Conservation (phyloP, 495 filamentous ascomycete genomes). For the Trichoderma virens region DNA sequence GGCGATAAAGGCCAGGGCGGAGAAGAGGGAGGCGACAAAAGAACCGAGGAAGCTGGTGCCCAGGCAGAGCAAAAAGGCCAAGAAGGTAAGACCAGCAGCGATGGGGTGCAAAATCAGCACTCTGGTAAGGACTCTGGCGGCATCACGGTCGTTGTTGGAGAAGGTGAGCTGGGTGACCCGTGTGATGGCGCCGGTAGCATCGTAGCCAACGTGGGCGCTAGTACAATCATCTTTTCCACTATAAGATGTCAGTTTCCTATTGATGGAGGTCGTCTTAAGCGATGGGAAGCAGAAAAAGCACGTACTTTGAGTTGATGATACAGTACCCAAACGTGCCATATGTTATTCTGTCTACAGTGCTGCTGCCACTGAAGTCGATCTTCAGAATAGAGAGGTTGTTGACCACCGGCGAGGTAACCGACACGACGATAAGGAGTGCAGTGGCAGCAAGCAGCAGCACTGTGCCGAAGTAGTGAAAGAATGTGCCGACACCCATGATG, state of each 20-base stretch:
- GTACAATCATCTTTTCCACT: conserved; percentile 31
- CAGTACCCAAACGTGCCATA: conserved; percentile 57
- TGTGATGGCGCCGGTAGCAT: conserved; percentile 36
- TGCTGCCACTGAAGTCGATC: conserved; percentile 33
- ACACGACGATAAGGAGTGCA: conserved; percentile 48
- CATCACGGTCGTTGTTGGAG: conserved; percentile 34
- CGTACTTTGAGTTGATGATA: conserved; percentile 18
- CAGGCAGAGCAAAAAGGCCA: conserved; percentile 48
- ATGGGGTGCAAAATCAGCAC: conserved; percentile 56
- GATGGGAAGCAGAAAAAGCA: neutral
- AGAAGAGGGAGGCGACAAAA: conserved; percentile 39
- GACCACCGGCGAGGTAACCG: conserved; percentile 51
- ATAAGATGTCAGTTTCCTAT: neutral
- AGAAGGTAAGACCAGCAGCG: conserved; percentile 48
- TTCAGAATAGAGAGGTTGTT: conserved; percentile 43
- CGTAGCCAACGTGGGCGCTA: conserved; percentile 42
- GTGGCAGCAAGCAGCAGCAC: conserved; percentile 47
- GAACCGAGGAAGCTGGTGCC: conserved; percentile 47
- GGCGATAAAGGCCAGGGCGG: conserved; percentile 45
- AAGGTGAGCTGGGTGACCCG: conserved; percentile 28
- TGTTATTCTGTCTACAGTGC: conserved; percentile 23
- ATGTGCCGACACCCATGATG: conserved; percentile 38
- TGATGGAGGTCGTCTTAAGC: neutral
- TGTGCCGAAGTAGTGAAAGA: conserved; percentile 53
- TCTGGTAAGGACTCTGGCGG: conserved; percentile 41